phyloP scores from a whole-genome alignment of 2,329 filamentous ascomycete species.

The Aspergillus aculeatus region DNA sequence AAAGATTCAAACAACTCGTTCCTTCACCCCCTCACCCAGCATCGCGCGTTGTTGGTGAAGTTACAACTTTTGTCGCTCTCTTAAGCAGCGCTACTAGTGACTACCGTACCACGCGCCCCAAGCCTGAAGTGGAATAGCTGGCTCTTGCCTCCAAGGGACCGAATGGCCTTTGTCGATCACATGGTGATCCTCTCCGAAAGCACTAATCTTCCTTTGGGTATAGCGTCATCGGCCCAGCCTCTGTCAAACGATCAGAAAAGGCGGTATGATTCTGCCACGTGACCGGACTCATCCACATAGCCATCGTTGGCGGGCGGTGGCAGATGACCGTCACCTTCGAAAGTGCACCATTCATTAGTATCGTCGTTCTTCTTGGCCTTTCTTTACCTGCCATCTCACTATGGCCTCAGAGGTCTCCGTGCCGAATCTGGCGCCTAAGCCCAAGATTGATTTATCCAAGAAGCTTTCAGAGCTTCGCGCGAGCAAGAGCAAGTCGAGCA shows the following conservation, averaged over 20 bases:
- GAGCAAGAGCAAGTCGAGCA: constrained; percentile 32
- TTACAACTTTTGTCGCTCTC: not conserved
- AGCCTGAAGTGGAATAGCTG: not conserved
- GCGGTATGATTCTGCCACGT: constrained; percentile 14
- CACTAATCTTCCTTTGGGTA: constrained; percentile 9
- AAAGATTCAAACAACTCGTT: not conserved
- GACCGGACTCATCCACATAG: not conserved
- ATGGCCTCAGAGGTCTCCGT: constrained; percentile 24
- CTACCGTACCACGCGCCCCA: constrained; percentile 11
- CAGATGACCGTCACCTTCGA: not conserved
- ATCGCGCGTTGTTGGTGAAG: not conserved
- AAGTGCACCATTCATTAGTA: not conserved
- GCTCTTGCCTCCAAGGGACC: constrained; percentile 8
- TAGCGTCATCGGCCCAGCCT: not conserved
- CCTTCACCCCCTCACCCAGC: not conserved
- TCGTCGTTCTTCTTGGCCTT: not conserved
- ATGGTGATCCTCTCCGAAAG: constrained; percentile 4
- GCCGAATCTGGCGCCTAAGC: constrained; percentile 17
- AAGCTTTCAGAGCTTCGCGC: constrained; percentile 41
- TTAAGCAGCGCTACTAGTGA: not conserved
- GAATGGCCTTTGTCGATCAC: constrained; percentile 10
- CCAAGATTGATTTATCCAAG: constrained; percentile 40
- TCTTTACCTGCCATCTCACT: constrained; percentile 1
- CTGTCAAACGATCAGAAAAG: not conserved
- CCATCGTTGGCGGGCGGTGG: constrained; percentile 1